Evolutionary conservation across 805 yeast genomes (phyloP), one percentile per base, ranked within the genome.

Genomic region (Suhomyces tanzawaensis): DNA sequence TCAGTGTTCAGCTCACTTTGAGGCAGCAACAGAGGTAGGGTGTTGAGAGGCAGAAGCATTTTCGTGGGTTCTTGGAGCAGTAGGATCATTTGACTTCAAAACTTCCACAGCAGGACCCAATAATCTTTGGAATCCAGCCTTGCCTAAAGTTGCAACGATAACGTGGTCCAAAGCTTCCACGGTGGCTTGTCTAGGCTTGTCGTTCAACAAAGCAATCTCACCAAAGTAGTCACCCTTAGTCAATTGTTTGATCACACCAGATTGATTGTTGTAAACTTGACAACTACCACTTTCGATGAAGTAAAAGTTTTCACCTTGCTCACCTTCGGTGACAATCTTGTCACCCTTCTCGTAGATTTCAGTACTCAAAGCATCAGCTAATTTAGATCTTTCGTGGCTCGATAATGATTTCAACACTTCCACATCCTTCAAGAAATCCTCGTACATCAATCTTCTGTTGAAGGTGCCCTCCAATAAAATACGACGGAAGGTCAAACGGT

Each of bases 31-130:
- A 4, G 30, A 15, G 7, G 19, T 19, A 28, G 30, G 14, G 14
- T 19, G 14, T 16, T 29, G 14, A 14, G 24, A 21, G 11, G 24
- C 9, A 21, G n/a, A 17, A 17, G 16, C 21, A 8, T n/a, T 13
- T 17, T 30, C 33, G 25, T 14, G 7, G 13, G 23, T 19, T 11
- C 17, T 32, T 12, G 36, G 14, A 25, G 29, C 36, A 22, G 32
- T 35, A 37, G 97, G 97, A 62, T 88, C 96, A 55, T 87, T 88
- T 42, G 82, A 69, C 62, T 85, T 84, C 57, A 90, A 75, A 29
- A 86, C 88, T 41, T 85, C 95, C 16, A 89, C 95, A 2, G 89
- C 96, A 24, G 96, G 96, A 2, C 99, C 99, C 46, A 93, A 73
- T 50, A 93, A 73, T 63, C 98, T 80, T 64, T 88, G 90, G 71